Conservation (phyloP, 352 stramenopile genomes). For the Globisporangium perplexum region DNA sequence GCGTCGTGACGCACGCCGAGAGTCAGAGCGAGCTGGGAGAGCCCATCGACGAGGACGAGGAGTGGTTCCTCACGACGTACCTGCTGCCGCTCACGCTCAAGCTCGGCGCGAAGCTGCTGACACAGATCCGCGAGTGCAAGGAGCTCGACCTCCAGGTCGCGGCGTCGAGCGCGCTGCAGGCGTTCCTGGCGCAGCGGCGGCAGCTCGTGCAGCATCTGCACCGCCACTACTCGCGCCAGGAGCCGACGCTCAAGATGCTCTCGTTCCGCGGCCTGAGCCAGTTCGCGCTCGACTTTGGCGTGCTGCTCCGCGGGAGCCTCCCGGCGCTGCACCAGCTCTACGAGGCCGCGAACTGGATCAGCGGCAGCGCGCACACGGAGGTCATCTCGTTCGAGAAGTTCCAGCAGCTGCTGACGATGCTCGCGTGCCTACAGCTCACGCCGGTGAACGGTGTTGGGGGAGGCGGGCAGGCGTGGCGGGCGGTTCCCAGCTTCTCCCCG, state of each 20-base stretch:
- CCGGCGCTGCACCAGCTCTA: slow-evolving; percentile 43
- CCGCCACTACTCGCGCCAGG: slow-evolving; percentile 43
- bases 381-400: slow-evolving; percentile 72
- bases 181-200: slow-evolving; percentile 30
- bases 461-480: not conserved
- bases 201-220: slow-evolving; percentile 38
- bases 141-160: slow-evolving; percentile 40
- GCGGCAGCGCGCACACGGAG: slow-evolving; percentile 50
- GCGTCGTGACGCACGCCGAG: slow-evolving; percentile 38
- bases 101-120: slow-evolving; percentile 37
- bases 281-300: slow-evolving; percentile 43
- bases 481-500: not conserved
- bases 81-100: slow-evolving; percentile 44
- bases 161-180: slow-evolving; percentile 12
- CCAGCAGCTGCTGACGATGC: slow-evolving; percentile 32
- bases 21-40: slow-evolving; percentile 27
- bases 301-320: slow-evolving; percentile 23
- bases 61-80: slow-evolving; percentile 56
- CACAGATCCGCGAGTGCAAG: slow-evolving; percentile 44
- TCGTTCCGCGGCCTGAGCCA: slow-evolving; percentile 43
- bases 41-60: slow-evolving; percentile 50
- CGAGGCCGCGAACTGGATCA: slow-evolving; percentile 64
- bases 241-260: slow-evolving; percentile 44
- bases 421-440: slow-evolving; percentile 25
- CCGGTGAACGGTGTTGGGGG: not conserved